Evolutionary conservation across 2,329 filamentous ascomycete genomes (phyloP).

Genomic region (Pseudocercospora crystallina): DNA sequence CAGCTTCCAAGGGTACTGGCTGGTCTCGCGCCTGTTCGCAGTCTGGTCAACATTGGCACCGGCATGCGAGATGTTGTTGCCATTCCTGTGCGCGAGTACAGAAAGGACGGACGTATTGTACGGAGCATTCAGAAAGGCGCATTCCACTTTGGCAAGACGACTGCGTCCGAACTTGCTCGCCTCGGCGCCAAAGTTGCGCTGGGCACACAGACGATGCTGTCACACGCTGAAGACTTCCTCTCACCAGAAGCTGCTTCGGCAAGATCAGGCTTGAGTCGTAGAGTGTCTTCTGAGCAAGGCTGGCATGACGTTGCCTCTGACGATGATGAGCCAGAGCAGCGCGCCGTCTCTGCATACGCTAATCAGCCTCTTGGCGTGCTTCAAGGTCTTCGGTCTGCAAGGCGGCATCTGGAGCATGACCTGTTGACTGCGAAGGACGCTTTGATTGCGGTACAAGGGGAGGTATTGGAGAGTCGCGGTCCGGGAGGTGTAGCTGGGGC

Average conservation of each 20-base stretch:
- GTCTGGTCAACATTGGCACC: conserved; percentile 84
- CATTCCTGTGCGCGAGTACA: conserved; percentile 87
- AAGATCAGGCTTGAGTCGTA: conserved; percentile 13
- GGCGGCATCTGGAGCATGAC: conserved; percentile 79
- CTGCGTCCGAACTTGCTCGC: conserved; percentile 89
- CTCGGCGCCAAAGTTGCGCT: conserved; percentile 92
- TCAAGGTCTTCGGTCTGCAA: conserved; percentile 80
- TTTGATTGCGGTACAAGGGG: conserved; percentile 89
- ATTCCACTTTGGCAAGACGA: conserved; percentile 85
- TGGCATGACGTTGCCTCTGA: conserved; percentile 59
- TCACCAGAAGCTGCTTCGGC: conserved; percentile 33
- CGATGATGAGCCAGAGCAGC: conserved; percentile 66
- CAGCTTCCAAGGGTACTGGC: conserved; percentile 87
- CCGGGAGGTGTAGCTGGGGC: conserved; percentile 78
- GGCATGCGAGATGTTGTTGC: conserved; percentile 84
- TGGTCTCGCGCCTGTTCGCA: conserved; percentile 84
- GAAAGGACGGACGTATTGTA: conserved; percentile 88
- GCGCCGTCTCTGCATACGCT: conserved; percentile 86
- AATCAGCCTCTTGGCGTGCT: conserved; percentile 89
- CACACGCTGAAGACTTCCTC: conserved; percentile 82
- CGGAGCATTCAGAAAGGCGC: conserved; percentile 91
- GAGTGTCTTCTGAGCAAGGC: conserved; percentile 30
- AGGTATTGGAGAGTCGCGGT: conserved; percentile 81
- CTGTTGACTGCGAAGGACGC: conserved; percentile 84
- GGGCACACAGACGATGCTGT: conserved; percentile 88